Evolutionary conservation across 768 basidiomycete species (phyloP).

Genomic region (Boletus fagicola): DNA sequence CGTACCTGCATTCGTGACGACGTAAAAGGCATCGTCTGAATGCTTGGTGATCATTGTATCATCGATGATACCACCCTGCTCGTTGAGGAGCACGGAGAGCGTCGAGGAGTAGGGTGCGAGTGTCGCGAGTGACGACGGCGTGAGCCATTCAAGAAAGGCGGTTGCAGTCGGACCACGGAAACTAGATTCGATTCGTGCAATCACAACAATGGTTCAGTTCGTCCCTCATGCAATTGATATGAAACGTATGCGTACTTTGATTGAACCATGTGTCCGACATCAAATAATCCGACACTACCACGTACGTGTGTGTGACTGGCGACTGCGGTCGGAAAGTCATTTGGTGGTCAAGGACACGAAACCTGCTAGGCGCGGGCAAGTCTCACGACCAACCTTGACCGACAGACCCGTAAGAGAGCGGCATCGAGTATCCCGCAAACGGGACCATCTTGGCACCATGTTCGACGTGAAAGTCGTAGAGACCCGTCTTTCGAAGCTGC

Average conservation of each 20-base stretch:
- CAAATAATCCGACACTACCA: conserved; percentile 80
- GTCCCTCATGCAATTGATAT: not conserved
- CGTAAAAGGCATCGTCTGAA: conserved; percentile 75
- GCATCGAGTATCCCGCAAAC: conserved; percentile 96
- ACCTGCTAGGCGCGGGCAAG: not conserved
- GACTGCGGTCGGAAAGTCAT: conserved; percentile 44
- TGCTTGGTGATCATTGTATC: conserved; percentile 93
- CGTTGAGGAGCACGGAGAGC: conserved; percentile 86
- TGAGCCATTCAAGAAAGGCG: conserved; percentile 84
- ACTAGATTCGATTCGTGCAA: conserved; percentile 36
- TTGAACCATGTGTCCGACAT: conserved; percentile 99
- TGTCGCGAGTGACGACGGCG: conserved; percentile 73
- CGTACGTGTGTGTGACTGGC: conserved; percentile 90
- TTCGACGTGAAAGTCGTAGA: conserved; percentile 87
- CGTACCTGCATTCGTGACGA: conserved; percentile 94
- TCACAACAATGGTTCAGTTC: not conserved
- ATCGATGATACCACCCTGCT: conserved; percentile 91
- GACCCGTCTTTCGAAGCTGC: conserved; percentile 61
- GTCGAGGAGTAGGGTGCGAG: conserved; percentile 77
- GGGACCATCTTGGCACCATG: conserved; percentile 92
- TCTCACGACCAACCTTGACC: conserved; percentile 62
- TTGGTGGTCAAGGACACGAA: conserved; percentile 14
- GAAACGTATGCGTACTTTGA: conserved; percentile 53
- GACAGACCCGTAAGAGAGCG: conserved; percentile 76
- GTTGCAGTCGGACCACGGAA: conserved; percentile 80